Base-by-base conservation (phyloP, 768 basidiomycete species). In the Trichaptum fuscoviolaceum region DNA sequence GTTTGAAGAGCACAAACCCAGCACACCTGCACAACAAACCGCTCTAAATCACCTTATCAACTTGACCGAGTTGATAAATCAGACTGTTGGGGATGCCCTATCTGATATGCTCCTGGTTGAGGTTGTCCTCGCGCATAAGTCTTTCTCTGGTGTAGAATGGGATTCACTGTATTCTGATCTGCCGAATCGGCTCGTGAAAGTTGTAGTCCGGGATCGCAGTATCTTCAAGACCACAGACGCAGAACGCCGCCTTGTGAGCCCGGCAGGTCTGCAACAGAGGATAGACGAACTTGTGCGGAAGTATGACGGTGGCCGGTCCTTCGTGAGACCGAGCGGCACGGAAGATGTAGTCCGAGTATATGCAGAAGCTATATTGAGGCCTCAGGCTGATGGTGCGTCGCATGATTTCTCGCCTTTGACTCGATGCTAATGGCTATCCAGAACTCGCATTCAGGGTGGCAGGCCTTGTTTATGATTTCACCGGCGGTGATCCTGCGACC, bases 291-390 rank as follows among this genome's bases (percentile, higher is more conserved):
- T 94, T 42, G 89, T 93, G 34, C 80, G 82, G 66, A 87, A 87
- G 73, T 92, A 90, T 72, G 88, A 90, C 60, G 87, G 87, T 20
- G 97, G 97, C 0, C 86, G 97, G 57, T 87, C 93, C 27, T 99
- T 99, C 73, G 97, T 99, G 20, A 78, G 97, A 66, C 97, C 97
- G 1, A 96, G 95, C 76, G 97, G 97, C 9, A 99, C 97, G 25
- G 97, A 99, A 76, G 96, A 99, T 73, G 96, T 96, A 26, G 97
- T 99, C 7, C 84, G 97, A 67, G 95, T 99, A 18, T 99, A 99
- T 73, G 97, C 96, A 0, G 97, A 99, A 76, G 96, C 97, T 0
- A 82, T 80, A 60, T 78, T 86, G 57, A 85, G 84, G 67, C 76
- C 84, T 17, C 88, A 90, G 70, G 93, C 91, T 23, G 94, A 96